Evolutionary conservation across 371 early-diverging fungal species (phyloP), one percentile per base, ranked within the genome.

Genomic region (Rhizopus microsporus): DNA sequence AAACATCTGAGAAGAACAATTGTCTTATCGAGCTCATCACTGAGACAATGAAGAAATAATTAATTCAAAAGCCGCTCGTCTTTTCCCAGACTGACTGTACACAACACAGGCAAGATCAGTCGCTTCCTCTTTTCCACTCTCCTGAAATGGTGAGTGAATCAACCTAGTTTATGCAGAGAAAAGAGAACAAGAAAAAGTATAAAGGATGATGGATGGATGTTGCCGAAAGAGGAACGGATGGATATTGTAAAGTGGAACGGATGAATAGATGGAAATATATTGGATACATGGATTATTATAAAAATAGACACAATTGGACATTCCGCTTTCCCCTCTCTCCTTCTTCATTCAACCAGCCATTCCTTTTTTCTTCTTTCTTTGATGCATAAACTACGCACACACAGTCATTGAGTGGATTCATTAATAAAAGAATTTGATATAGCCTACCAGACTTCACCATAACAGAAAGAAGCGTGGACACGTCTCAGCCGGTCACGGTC

Each of bases 401-500:
- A 43, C 13, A 23, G n/a, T 30, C 23, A 23, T 23, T 23, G 23
- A 23, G 23, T 23, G 23, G 32, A 32, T 49, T 30, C 16, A 15
- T 53, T 29, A 17, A 13, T 29, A 39, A 23, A 13, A n/a, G 15
- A 12, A 55, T 29, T 44, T 44, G 8, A 12, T 31, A 56, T 78
- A 91, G 93, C 91, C 92, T 83, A 87, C 93, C 78, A 83, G 93
- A 80, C 80, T 90, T 67, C 81, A 82, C 72, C 86, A 92, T 82
- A 90, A 85, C 79, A 84, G 93, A 78, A 93, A 93, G 88, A 85
- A 84, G 87, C 89, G 93, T 77, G 93, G 93, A 68, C 92, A 93
- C 88, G 93, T 93, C 70, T 91, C 91, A 59, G 92, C 91, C 83
- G 93, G 93, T 83, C 93, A 93, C 88, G 93, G 93, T 85, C 91